Evolutionary conservation across 257 asterid species (phyloP), one percentile per base, ranked within the genome.

Genomic region (Striga asiatica): DNA sequence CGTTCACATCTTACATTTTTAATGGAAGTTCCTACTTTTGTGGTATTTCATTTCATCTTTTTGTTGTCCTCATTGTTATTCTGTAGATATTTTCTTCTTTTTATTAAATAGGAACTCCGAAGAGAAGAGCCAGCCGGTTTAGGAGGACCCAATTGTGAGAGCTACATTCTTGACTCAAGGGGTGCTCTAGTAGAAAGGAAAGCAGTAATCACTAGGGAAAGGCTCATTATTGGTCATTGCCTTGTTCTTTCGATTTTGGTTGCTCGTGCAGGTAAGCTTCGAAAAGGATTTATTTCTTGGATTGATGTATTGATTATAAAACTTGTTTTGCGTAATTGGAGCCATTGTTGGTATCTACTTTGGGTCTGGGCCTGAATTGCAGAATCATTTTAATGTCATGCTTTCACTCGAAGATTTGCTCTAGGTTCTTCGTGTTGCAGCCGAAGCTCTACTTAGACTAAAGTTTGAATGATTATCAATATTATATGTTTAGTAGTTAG

Each of bases 191-290:
- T 83, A 74, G 95, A 88, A 76, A 67, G 97, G 61, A 77, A 74
- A 76, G 95, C 97, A 77, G 95, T 92, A 32, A 76, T 88, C 59
- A 74, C 80, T 52, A 81, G 95, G 77, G 97, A 88, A 76, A 80
- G 97, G 76, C 93, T 88, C 53, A 74, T 82, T 64, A 87, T 92
- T 75, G 88, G 94, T 46, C 99, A 92, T 61, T 88, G 95, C 82
- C 97, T 92, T 69, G 89, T 84, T 57, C 93, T 92, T 54, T 88
- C 95, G 45, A 72, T 74, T 64, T 72, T 92, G 78, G 84, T 92
- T 65, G 87, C 71, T 50, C 83, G 83, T 61, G 79, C 94, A 65
- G 76, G 99, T 92, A 77, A 73, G 89, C 48, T 63, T 66, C 24
- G 50, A 13, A 32, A 22, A 46, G 37, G 25, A 58, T 29, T 31